phyloP scores from a whole-genome alignment of 2,329 filamentous ascomycete genomes.

The Neospermospora avenae region DNA sequence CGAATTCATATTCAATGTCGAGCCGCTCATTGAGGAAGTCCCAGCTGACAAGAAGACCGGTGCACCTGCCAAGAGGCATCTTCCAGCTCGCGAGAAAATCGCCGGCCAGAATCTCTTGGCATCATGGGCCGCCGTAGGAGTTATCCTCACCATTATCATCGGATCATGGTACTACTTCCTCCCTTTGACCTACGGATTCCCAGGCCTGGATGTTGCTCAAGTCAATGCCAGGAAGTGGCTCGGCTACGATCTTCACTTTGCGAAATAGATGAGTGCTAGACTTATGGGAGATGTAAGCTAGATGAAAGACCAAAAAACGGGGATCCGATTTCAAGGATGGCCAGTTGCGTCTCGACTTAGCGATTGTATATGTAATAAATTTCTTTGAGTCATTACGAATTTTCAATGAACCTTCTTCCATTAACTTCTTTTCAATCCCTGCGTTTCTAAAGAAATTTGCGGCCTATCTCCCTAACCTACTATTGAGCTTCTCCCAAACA shows the following conservation, averaged over 20 bases:
- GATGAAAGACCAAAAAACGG: slow-evolving; percentile 4
- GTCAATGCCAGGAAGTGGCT: slow-evolving; percentile 90
- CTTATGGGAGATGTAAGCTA: slow-evolving; percentile 9
- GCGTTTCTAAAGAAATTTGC: too few relatives aligned
- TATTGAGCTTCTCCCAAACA: neutral
- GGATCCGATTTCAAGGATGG: slow-evolving; percentile 2
- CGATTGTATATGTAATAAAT: slow-evolving; percentile 23
- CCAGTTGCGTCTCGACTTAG: slow-evolving; percentile 19
- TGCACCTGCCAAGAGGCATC: slow-evolving; percentile 50
- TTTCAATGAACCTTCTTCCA: too few relatives aligned
- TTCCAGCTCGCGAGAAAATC: slow-evolving; percentile 79
- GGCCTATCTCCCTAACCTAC: too few relatives aligned
- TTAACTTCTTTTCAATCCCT: too few relatives aligned
- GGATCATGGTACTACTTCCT: slow-evolving; percentile 91
- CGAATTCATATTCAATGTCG: slow-evolving; percentile 94
- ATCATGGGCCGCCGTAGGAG: slow-evolving; percentile 73
- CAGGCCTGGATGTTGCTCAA: slow-evolving; percentile 75
- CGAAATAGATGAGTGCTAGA: slow-evolving; percentile 59
- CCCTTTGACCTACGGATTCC: slow-evolving; percentile 91
- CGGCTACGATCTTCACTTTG: slow-evolving; percentile 96
- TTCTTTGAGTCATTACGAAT: too few relatives aligned
- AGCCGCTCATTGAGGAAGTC: slow-evolving; percentile 60
- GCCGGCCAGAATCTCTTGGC: slow-evolving; percentile 72
- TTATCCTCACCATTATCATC: slow-evolving; percentile 65
- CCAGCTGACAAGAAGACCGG: slow-evolving; percentile 47